Conservation (phyloP, 306 rosid species). For the Vicia faba region DNA sequence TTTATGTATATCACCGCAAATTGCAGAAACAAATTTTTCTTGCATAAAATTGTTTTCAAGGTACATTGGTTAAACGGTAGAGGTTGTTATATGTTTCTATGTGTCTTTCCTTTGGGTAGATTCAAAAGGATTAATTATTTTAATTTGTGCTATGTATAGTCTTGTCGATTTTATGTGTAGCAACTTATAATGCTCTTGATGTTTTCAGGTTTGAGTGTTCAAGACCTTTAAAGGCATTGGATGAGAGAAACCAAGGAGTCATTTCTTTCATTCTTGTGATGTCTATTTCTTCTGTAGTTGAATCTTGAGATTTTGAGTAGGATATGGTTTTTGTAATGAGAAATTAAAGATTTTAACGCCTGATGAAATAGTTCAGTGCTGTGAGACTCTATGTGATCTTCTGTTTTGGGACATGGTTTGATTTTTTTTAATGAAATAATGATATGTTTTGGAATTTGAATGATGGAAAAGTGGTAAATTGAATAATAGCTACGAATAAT, state of each 20-base stretch:
- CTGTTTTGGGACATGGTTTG: neutral
- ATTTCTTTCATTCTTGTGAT: constrained; percentile 21
- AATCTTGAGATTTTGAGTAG: constrained; percentile 32
- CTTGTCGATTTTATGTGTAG: neutral
- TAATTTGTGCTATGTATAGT: neutral
- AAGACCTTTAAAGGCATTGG: constrained; percentile 59
- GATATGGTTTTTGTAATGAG: constrained; percentile 30
- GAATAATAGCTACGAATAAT: too few relatives aligned
- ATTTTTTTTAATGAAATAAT: too few relatives aligned
- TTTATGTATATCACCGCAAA: neutral
- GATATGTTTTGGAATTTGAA: neutral
- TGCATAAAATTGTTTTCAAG: neutral
- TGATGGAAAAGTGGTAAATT: neutral
- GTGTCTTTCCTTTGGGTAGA: neutral
- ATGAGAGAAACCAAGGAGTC: constrained; percentile 1
- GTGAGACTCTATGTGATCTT: neutral
- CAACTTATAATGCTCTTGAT: neutral
- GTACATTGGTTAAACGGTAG: neutral
- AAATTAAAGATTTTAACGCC: constrained; percentile 22
- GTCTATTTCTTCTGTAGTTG: constrained; percentile 30
- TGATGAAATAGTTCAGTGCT: constrained; percentile 3
- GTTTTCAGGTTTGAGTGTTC: constrained; percentile 79
- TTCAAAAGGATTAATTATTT: neutral
- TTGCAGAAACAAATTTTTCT: neutral
- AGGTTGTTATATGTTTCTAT: neutral